Percentiles rank a stretch among this genome's conserved stretches.
Conservation (phyloP, 1,284 basidiomycete genomes). For the Cutaneotrichosporon sp. region DNA sequence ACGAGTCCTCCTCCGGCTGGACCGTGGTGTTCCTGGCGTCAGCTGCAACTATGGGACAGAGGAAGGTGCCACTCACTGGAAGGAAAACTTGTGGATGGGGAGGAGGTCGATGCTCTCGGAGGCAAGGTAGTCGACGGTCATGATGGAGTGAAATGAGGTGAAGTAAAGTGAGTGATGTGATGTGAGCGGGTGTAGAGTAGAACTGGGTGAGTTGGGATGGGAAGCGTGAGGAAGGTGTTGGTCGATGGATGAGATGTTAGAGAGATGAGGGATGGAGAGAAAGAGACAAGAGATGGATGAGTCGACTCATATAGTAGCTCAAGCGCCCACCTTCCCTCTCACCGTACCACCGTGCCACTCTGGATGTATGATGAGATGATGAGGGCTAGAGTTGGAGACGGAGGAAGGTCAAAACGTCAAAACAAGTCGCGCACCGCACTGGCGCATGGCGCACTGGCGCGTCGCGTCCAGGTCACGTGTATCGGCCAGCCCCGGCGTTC, state of each 20-base stretch:
- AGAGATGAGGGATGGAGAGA: neutral
- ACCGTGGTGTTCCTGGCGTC: conserved; percentile 50
- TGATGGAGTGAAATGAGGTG: neutral
- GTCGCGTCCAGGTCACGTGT: neutral
- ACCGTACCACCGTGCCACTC: too few relatives aligned
- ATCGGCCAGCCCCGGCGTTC: neutral
- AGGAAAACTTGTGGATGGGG: conserved; percentile 24
- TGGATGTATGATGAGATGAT: too few relatives aligned
- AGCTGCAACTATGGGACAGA: neutral
- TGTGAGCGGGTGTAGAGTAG: too few relatives aligned
- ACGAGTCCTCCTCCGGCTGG: conserved; percentile 95
- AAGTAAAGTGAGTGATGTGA: too few relatives aligned
- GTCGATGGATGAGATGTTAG: neutral
- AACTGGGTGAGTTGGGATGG: neutral
- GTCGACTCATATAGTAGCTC: neutral
- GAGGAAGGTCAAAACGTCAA: conserved; percentile 4
- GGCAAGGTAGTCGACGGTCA: neutral
- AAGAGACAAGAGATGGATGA: neutral
- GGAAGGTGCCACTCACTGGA: conserved; percentile 16
- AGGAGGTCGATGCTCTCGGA: conserved; percentile 13
- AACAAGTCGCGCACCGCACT: too few relatives aligned
- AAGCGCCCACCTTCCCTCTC: neutral
- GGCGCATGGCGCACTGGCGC: too few relatives aligned
- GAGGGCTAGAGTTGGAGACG: too few relatives aligned
- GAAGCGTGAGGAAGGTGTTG: conserved; percentile 1